phyloP scores from a whole-genome alignment of 2,329 filamentous ascomycete genomes.

The Arthrinium phaeospermum region DNA sequence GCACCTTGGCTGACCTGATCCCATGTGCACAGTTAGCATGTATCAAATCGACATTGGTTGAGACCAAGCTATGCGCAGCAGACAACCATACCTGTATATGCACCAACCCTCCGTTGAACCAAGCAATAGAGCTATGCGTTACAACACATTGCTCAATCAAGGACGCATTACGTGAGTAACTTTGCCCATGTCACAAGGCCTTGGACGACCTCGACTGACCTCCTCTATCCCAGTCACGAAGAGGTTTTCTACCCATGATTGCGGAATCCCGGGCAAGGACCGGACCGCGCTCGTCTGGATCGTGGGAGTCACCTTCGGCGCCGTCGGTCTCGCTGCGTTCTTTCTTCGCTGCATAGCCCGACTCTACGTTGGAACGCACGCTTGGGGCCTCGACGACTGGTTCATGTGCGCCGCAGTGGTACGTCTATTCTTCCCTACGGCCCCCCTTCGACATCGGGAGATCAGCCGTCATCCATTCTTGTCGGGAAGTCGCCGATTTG shows the following conservation, averaged over 20 bases:
- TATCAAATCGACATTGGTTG: not conserved
- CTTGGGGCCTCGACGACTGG: conserved; percentile 40
- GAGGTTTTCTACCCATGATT: conserved; percentile 34
- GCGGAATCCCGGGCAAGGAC: conserved; percentile 30
- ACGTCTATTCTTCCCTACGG: conserved; percentile 14
- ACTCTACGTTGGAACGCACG: conserved; percentile 32
- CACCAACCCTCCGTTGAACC: conserved; percentile 10
- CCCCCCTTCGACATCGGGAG: not conserved
- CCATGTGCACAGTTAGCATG: not conserved
- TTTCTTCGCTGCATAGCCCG: conserved; percentile 36
- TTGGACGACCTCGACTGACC: not conserved
- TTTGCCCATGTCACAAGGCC: not conserved
- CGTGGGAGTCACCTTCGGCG: conserved; percentile 35
- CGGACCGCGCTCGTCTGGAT: conserved; percentile 34
- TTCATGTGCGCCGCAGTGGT: conserved; percentile 37
- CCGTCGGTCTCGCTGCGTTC: conserved; percentile 38
- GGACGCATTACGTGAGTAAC: conserved; percentile 32
- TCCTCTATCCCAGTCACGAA: conserved; percentile 27
- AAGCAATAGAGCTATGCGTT: conserved; percentile 34
- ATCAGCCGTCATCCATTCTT: not conserved
- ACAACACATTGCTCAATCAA: conserved; percentile 33
- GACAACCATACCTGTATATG: conserved; percentile 19
- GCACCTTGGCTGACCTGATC: not conserved
- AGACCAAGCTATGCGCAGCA: not conserved
- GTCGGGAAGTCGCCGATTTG: not conserved